Evolutionary conservation across 2,329 filamentous ascomycete genomes (phyloP).

Genomic region (Aspergillus piperis): DNA sequence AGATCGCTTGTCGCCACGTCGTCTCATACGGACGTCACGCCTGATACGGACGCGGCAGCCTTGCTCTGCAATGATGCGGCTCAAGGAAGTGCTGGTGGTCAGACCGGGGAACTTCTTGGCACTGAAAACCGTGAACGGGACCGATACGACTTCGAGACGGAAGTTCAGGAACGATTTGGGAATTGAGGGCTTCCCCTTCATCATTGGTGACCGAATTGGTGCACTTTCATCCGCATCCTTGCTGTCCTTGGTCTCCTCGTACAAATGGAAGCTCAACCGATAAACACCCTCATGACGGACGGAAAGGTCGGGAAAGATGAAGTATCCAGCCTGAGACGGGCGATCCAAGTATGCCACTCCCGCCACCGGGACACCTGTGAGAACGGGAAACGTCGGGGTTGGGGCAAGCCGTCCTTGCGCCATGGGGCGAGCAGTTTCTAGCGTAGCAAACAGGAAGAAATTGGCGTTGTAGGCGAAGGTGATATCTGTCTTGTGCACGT

Average conservation of each 20-base stretch:
- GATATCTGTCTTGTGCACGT: slow-evolving; percentile 65
- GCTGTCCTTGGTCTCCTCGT: slow-evolving; percentile 86
- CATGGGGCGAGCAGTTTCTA: slow-evolving; percentile 82
- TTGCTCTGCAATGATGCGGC: slow-evolving; percentile 90
- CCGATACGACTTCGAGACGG: slow-evolving; percentile 85
- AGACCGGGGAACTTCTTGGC: slow-evolving; percentile 98
- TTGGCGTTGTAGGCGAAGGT: slow-evolving; percentile 94
- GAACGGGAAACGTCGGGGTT: slow-evolving; percentile 72
- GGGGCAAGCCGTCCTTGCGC: slow-evolving; percentile 75
- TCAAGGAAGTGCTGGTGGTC: slow-evolving; percentile 83
- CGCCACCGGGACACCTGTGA: slow-evolving; percentile 92
- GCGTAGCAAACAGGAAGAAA: slow-evolving; percentile 93
- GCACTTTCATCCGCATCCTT: slow-evolving; percentile 70
- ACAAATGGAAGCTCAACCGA: slow-evolving; percentile 86
- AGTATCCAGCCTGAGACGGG: slow-evolving; percentile 78
- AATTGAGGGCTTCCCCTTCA: slow-evolving; percentile 39
- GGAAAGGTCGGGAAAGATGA: slow-evolving; percentile 95
- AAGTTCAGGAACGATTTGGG: slow-evolving; percentile 70
- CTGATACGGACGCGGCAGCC: slow-evolving; percentile 95
- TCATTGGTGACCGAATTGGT: slow-evolving; percentile 39
- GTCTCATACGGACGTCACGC: slow-evolving; percentile 89
- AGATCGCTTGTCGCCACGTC: slow-evolving; percentile 70
- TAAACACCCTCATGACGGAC: slow-evolving; percentile 95
- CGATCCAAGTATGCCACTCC: slow-evolving; percentile 96
- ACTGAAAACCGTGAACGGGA: slow-evolving; percentile 84